Conservation (phyloP, 1,139 yeast species). For the Lodderomyces orthopsilosis region DNA sequence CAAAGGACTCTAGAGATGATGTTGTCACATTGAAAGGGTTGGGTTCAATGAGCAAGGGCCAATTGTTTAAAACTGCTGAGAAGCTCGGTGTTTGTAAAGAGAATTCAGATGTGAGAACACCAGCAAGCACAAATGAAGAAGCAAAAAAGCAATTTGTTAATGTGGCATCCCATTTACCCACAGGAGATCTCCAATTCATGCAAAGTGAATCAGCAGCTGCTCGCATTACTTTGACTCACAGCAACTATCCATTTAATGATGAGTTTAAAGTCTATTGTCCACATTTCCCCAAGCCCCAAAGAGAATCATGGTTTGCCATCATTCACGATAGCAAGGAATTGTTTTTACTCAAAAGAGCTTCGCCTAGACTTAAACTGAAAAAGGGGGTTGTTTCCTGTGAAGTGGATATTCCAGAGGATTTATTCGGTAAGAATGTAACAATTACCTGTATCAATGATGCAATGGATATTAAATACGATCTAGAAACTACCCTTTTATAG, state of each 20-base stretch:
- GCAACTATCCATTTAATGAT: constrained; percentile 49
- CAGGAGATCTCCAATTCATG: constrained; percentile 32
- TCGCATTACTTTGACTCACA: constrained; percentile 50
- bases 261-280: constrained; percentile 74
- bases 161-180: constrained; percentile 49
- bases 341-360: constrained; percentile 61
- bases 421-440: constrained; percentile 43
- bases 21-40: constrained; percentile 6
- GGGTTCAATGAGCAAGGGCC: constrained; percentile 20
- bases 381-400: constrained; percentile 42
- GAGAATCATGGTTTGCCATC: constrained; percentile 90
- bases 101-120: neutral
- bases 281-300: constrained; percentile 83
- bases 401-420: constrained; percentile 48
- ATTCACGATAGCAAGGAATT: constrained; percentile 55
- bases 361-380: constrained; percentile 50
- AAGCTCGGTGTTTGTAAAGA: constrained; percentile 10
- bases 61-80: constrained; percentile 31
- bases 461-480: constrained; percentile 46
- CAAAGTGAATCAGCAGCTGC: constrained; percentile 36
- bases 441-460: constrained; percentile 66
- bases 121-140: constrained; percentile 15
- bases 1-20: constrained; percentile 22
- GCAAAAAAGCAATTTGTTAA: constrained; percentile 37
- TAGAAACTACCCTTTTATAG: constrained; percentile 8